Base-by-base conservation (phyloP, 177 flowering plant genomes). In the Vitis hybrid region DNA sequence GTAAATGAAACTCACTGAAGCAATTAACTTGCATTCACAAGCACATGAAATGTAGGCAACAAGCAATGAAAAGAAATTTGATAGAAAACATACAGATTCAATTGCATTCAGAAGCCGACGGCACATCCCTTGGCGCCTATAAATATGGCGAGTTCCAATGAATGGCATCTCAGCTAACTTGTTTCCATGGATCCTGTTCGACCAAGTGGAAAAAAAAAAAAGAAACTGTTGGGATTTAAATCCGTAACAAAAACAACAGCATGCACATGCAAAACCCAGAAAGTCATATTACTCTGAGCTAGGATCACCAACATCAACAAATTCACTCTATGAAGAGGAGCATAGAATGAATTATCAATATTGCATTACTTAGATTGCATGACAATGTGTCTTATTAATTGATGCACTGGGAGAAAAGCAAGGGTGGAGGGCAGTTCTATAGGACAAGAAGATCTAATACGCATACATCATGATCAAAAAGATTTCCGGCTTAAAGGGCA, bases 111-210 rank as follows among this genome's bases (percentile, higher is more conserved):
- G 77, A 71, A 93, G 95, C 64, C 91, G 91, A 32, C 92, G 86
- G 74, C 89, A 88, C 88, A 88, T 81, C 59, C 91, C 88, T 74
- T 88, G 89, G 68, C 88, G 88, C 64, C 91, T 81, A 69, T 80
- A 86, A 60, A 67, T 80, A 73, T 82, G 66, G 49, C 91, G 87
- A 19, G 91, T 88, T 64, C 87, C 91, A 74, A 88, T 86, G 61
- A 86, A 87, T 52, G 91, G 91, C 91, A 87, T 87, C 79, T 86
- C 89, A 66, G 89, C 89, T 57, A 86, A 72, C 15, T 74, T 68
- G 27, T 66, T 74, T 9, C 87, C 89, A 52, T 78, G 89, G 21
- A 86, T 79, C 79, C 89, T 86, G 62, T 66, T 77, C 19, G 49
- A 50, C 52, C 62, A 64, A 65, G 40, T 2, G 8, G 58, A n/a